A percentile compares a stretch with the other conserved stretches of the same genome.
phyloP scores from a whole-genome alignment of 2,329 filamentous ascomycete species.

The Aspergillus sp. region DNA sequence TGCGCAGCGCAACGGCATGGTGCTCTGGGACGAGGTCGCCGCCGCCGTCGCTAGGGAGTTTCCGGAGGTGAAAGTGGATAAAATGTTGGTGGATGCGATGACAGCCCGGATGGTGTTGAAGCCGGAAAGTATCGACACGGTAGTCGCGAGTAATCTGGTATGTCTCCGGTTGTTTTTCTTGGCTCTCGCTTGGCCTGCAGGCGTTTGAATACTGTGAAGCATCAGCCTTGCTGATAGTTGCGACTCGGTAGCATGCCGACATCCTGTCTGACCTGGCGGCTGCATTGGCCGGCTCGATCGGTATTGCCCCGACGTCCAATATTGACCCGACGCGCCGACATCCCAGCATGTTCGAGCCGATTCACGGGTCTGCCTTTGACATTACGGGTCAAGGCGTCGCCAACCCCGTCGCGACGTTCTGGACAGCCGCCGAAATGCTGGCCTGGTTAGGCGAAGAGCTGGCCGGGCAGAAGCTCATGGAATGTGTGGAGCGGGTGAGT shows the following conservation, averaged over 20 bases:
- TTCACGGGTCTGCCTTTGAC: conserved; percentile 57
- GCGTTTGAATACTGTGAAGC: too few species aligned
- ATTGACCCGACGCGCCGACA: conserved; percentile 55
- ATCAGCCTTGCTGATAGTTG: not conserved
- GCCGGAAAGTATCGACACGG: conserved; percentile 53
- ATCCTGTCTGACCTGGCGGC: conserved; percentile 65
- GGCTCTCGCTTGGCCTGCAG: too few species aligned
- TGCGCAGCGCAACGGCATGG: conserved; percentile 59
- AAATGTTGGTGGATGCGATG: conserved; percentile 62
- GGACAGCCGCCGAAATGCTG: conserved; percentile 62
- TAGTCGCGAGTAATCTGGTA: conserved; percentile 54
- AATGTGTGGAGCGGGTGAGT: conserved; percentile 54
- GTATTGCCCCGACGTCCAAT: conserved; percentile 63
- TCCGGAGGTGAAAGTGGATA: conserved; percentile 53
- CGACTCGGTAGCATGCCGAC: conserved; percentile 43
- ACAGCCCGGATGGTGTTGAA: conserved; percentile 56
- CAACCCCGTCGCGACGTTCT: conserved; percentile 59
- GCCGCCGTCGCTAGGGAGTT: conserved; percentile 49
- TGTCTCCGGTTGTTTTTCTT: conserved; percentile 3
- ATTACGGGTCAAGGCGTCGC: conserved; percentile 54
- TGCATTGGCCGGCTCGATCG: conserved; percentile 61
- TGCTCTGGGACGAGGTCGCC: conserved; percentile 59
- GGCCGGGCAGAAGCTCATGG: conserved; percentile 50
- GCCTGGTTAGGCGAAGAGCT: conserved; percentile 53
- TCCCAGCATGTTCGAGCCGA: conserved; percentile 57